Conservation (phyloP, 177 flowering plant species). For the Vitis hybrid region DNA sequence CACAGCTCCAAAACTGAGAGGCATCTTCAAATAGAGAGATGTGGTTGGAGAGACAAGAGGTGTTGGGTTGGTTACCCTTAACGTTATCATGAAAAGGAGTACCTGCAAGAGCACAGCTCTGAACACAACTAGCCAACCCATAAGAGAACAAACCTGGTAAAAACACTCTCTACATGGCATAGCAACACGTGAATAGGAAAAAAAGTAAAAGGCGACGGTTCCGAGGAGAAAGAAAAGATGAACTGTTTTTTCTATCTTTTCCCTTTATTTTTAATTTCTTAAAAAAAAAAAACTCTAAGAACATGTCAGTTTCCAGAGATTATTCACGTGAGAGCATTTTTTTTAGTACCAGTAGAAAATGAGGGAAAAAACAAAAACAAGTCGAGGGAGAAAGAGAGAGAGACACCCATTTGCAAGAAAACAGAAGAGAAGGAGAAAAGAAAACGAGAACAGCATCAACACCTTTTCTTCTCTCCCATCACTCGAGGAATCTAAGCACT, state of each 20-base stretch:
- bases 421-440: slow-evolving; percentile 1
- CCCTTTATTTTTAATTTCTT: background rate
- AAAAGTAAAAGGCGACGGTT: slow-evolving; percentile 29
- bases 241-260: slow-evolving; percentile 9
- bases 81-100: slow-evolving; percentile 28
- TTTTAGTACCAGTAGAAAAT: slow-evolving; percentile 1
- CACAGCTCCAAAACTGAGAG: too few species aligned
- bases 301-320: slow-evolving; percentile 32
- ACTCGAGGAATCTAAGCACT: slow-evolving; percentile 16
- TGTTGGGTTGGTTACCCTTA: background rate
- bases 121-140: slow-evolving; percentile 47
- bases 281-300: slow-evolving; percentile 10
- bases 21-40: background rate
- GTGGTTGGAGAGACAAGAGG: slow-evolving; percentile 14
- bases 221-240: slow-evolving; percentile 24
- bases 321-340: slow-evolving; percentile 44
- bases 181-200: slow-evolving; percentile 45
- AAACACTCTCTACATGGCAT: slow-evolving; percentile 23
- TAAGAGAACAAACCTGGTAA: slow-evolving; percentile 48
- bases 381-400: too few species aligned
- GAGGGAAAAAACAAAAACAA: background rate
- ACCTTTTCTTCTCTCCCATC: slow-evolving; percentile 10
- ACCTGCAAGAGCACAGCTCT: slow-evolving; percentile 30
- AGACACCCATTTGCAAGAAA: slow-evolving; percentile 1
- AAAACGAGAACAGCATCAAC: slow-evolving; percentile 2